Percentiles rank a stretch among this genome's conserved stretches.
These are phyloP conservation scores for Ogataea pini DNA, from an alignment of 805 yeast species.

Conservation along the genomic window DNA sequence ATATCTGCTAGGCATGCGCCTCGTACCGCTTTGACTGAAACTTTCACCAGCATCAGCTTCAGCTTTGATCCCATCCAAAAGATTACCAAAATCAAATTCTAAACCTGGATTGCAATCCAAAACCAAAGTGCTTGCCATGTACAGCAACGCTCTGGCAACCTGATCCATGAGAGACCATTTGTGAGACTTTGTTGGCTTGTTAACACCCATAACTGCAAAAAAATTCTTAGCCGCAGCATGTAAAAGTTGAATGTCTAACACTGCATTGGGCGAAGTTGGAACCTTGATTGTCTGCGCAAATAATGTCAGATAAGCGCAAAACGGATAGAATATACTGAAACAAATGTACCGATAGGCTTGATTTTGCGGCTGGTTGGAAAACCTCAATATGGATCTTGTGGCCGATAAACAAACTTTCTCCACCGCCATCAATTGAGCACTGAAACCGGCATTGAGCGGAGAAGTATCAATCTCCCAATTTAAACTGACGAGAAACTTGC, in stretches of 20 bases:
- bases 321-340: slow-evolving; percentile 32
- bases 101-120: slow-evolving; percentile 15
- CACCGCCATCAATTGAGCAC: slow-evolving; percentile 6
- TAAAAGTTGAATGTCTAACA: slow-evolving; percentile 30
- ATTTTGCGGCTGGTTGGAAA: slow-evolving; percentile 20
- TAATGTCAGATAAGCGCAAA: slow-evolving; percentile 34
- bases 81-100: slow-evolving; percentile 23
- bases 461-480: slow-evolving; percentile 12
- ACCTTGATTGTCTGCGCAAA: slow-evolving; percentile 30
- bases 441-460: slow-evolving; percentile 1
- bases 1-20: not conserved
- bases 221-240: slow-evolving; percentile 20
- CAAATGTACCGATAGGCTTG: slow-evolving; percentile 19
- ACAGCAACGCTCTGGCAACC: slow-evolving; percentile 25
- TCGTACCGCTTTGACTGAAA: not conserved
- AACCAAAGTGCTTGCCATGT: slow-evolving; percentile 24
- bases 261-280: slow-evolving; percentile 15
- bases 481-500: slow-evolving; percentile 25
- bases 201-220: slow-evolving; percentile 15
- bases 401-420: slow-evolving; percentile 26
- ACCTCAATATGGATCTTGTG: slow-evolving; percentile 28
- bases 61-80: slow-evolving; percentile 19
- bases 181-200: not conserved
- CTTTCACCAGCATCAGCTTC: slow-evolving; percentile 3
- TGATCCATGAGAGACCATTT: slow-evolving; percentile 24